A percentile compares a stretch with the other conserved stretches of the same genome.
Evolutionary conservation across 805 yeast species (phyloP).

Genomic region (Scheffersomyces ergatensis): DNA sequence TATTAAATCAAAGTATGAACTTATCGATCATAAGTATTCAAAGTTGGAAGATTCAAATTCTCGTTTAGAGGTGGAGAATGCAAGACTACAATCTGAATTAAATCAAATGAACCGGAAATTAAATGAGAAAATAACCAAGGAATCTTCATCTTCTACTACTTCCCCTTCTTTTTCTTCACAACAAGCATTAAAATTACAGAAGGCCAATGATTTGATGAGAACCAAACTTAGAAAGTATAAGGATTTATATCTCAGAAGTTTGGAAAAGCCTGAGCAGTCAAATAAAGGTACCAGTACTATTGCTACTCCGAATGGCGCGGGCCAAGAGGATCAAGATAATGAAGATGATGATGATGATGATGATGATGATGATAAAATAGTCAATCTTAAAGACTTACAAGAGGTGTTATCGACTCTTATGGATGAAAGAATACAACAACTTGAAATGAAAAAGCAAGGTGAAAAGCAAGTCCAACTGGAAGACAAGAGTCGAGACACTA

Average conservation of each 20-base stretch:
- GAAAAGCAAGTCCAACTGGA: too few species aligned
- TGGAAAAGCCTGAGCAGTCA: neutral
- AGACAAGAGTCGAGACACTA: too few species aligned
- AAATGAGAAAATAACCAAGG: neutral
- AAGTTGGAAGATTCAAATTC: neutral
- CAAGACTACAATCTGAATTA: constrained; percentile 4
- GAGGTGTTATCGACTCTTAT: too few species aligned
- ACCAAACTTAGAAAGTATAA: constrained; percentile 35
- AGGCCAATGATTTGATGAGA: constrained; percentile 30
- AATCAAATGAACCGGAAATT: constrained; percentile 10
- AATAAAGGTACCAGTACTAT: neutral
- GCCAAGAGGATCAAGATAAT: neutral
- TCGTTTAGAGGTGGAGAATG: constrained; percentile 1
- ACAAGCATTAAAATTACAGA: constrained; percentile 12
- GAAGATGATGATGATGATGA: neutral
- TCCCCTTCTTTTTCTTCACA: too few species aligned
- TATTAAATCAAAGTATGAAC: neutral
- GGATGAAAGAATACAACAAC: too few species aligned
- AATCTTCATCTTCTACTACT: too few species aligned
- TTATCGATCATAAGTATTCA: neutral
- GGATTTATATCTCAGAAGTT: constrained; percentile 17
- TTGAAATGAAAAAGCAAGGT: too few species aligned
- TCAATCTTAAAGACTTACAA: too few species aligned
- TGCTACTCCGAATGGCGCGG: neutral
- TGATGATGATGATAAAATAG: neutral